Evolutionary conservation across 2,329 filamentous ascomycete species (phyloP).

Genomic region (Aschersonia sp.): DNA sequence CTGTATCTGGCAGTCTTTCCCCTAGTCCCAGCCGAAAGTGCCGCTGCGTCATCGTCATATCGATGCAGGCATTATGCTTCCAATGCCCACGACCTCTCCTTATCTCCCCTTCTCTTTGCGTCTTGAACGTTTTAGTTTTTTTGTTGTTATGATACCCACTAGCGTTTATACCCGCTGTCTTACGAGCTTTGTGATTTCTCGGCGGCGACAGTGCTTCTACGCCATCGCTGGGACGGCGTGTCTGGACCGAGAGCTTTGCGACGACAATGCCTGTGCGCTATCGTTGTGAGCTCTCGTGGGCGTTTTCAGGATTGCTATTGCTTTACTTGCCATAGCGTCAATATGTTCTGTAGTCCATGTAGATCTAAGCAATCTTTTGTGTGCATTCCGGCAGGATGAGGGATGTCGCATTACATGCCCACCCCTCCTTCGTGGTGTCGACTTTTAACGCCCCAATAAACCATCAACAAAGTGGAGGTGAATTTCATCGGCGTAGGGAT

Average conservation of each 20-base stretch:
- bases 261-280: constrained; percentile 41
- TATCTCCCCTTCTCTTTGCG: constrained; percentile 3
- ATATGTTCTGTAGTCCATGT: no score
- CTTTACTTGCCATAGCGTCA: no score
- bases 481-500: no score
- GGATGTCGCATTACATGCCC: no score
- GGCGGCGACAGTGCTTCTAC: constrained; percentile 41
- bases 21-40: no score
- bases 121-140: constrained; percentile 6
- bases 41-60: no score
- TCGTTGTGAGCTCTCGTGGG: constrained; percentile 34
- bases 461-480: no score
- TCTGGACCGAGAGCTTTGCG: constrained; percentile 28
- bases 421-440: no score
- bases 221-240: constrained; percentile 40
- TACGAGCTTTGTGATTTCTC: constrained; percentile 23
- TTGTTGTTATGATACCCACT: constrained; percentile 18
- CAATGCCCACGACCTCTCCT: neutral
- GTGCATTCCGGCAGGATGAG: no score
- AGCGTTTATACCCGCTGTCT: constrained; percentile 29
- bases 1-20: constrained; percentile 7
- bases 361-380: no score
- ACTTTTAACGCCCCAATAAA: no score
- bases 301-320: neutral
- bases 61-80: no score